Evolutionary conservation across 2,329 filamentous ascomycete genomes (phyloP).

Genomic region (Penicillium sp.): DNA sequence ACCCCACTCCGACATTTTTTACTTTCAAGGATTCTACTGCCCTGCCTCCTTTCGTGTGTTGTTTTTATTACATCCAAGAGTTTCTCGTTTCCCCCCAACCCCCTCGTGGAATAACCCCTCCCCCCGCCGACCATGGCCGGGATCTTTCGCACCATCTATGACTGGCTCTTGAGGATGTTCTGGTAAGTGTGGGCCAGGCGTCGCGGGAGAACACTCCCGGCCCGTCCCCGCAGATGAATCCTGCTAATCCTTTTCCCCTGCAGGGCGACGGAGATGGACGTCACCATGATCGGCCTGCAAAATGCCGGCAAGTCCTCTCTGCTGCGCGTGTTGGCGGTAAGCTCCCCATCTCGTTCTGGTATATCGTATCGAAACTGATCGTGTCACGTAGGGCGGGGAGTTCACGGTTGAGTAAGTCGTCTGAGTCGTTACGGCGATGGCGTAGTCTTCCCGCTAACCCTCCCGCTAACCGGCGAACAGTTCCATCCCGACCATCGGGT

Average conservation of each 20-base stretch:
- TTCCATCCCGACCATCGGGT: conserved; percentile 96
- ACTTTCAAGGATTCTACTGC: neutral
- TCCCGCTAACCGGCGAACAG: conserved; percentile 52
- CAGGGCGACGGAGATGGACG: conserved; percentile 99
- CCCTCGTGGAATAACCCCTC: neutral
- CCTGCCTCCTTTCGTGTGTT: neutral
- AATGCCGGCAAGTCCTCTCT: conserved; percentile 98
- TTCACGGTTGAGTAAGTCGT: conserved; percentile 93
- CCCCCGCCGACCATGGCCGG: conserved; percentile 69
- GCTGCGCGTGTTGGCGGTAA: conserved; percentile 89
- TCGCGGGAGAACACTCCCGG: conserved; percentile 30
- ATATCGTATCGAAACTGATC: conserved; percentile 16
- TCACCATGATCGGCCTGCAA: conserved; percentile 97
- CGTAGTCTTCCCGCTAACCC: neutral
- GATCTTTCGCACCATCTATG: conserved; percentile 91
- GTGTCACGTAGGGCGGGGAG: conserved; percentile 73
- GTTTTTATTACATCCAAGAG: neutral
- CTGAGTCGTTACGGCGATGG: conserved; percentile 5
- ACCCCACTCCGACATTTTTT: neutral
- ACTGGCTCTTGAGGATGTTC: conserved; percentile 96
- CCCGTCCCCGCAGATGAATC: conserved; percentile 34
- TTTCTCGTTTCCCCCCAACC: neutral
- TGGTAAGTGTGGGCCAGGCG: conserved; percentile 66
- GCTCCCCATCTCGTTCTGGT: conserved; percentile 36
- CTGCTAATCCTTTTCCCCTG: conserved; percentile 20